Evolutionary conservation across 2,329 filamentous ascomycete genomes (phyloP).

Genomic region (Beauveria sp.): DNA sequence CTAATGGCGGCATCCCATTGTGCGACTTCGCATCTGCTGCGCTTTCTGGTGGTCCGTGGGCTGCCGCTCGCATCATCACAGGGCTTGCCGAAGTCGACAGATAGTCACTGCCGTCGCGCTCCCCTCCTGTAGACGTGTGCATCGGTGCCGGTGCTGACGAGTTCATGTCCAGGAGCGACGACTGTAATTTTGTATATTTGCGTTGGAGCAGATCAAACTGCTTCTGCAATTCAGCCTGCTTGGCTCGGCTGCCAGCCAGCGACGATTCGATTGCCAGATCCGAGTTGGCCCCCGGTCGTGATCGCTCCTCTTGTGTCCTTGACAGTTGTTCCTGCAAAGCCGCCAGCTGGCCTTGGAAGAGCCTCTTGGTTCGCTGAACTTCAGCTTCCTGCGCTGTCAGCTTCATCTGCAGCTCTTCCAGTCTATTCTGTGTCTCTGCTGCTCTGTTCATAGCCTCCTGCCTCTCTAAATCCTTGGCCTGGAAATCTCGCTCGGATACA

Average conservation of each 20-base stretch:
- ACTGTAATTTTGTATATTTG: constrained; percentile 46
- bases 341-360: constrained; percentile 42
- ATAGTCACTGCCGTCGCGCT: constrained; percentile 25
- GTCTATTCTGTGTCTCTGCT: constrained; percentile 48
- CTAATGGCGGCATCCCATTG: constrained; percentile 36
- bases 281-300: constrained; percentile 20
- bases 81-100: constrained; percentile 31
- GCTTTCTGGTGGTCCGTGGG: constrained; percentile 32
- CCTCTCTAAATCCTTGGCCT: constrained; percentile 55
- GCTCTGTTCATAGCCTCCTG: constrained; percentile 50
- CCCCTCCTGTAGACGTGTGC: constrained; percentile 10
- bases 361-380: constrained; percentile 31
- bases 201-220: constrained; percentile 41
- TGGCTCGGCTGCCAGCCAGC: constrained; percentile 43
- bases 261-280: constrained; percentile 35
- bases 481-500: constrained; percentile 53
- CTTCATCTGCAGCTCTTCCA: constrained; percentile 51
- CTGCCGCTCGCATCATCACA: constrained; percentile 27
- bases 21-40: constrained; percentile 32
- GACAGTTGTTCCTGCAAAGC: constrained; percentile 38
- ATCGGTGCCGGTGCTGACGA: constrained; percentile 23
- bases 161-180: constrained; percentile 40
- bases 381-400: constrained; percentile 45
- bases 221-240: constrained; percentile 46
- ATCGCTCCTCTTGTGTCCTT: constrained; percentile 25